Conservation (phyloP, 257 asterid genomes). For the Solanum paucissectum region DNA sequence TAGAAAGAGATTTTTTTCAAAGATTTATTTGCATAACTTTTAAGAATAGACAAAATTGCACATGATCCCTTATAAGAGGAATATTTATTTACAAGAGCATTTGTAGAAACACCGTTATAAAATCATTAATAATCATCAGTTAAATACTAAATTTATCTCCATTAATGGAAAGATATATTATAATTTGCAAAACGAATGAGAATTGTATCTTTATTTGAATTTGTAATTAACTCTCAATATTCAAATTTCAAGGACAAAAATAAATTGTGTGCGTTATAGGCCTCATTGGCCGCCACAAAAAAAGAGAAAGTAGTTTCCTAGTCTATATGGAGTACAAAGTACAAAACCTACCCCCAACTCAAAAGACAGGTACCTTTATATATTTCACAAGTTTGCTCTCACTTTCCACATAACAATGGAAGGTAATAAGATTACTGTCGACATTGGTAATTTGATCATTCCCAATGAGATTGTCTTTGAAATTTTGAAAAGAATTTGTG, state of each 20-base stretch:
- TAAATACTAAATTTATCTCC: not conserved
- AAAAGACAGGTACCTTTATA: not conserved
- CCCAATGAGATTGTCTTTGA: too few relatives aligned
- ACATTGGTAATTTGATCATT: not conserved
- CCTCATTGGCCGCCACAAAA: too few relatives aligned
- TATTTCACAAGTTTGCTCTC: not conserved
- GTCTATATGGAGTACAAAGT: not conserved
- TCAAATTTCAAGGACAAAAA: too few relatives aligned
- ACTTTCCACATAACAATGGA: not conserved
- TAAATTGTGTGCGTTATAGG: too few relatives aligned
- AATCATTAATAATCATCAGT: not conserved
- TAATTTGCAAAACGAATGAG: not conserved
- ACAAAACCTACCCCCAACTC: not conserved
- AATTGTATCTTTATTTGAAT: not conserved
- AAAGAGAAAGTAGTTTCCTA: not conserved
- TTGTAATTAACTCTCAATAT: not conserved
- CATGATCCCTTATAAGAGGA: not conserved
- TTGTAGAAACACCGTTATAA: not conserved
- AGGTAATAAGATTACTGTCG: not conserved
- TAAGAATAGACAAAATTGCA: not conserved
- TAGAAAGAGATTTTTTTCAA: too few relatives aligned
- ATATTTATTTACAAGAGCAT: not conserved
- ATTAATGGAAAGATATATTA: not conserved
- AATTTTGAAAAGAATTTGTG: too few relatives aligned
- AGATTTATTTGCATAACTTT: too few relatives aligned